Evolutionary conservation across 495 filamentous ascomycete genomes (phyloP).

Genomic region (Cetradonia linearis): DNA sequence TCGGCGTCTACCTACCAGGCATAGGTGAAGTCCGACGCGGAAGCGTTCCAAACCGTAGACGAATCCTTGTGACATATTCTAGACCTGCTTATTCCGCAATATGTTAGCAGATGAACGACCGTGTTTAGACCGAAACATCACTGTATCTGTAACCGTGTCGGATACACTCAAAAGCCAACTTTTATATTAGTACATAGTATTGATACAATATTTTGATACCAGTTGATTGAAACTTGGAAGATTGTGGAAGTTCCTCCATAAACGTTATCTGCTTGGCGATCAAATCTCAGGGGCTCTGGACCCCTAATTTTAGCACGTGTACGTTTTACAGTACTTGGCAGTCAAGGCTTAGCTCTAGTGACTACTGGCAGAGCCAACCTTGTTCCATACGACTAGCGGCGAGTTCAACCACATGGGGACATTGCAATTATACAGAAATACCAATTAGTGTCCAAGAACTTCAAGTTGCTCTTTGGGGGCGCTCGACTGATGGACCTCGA

Average conservation of each 20-base stretch:
- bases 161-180: neutral
- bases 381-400: neutral
- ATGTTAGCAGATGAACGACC: slow-evolving; percentile 5
- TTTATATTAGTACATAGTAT: neutral
- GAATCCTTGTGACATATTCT: neutral
- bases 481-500: slow-evolving; percentile 14
- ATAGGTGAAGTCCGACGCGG: slow-evolving; percentile 40
- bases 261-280: neutral
- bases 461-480: slow-evolving; percentile 8
- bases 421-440: neutral
- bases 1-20: slow-evolving; percentile 95
- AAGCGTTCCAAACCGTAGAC: neutral
- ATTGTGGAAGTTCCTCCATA: neutral
- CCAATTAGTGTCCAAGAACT: neutral
- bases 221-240: neutral
- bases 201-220: neutral
- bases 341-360: neutral
- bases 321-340: neutral
- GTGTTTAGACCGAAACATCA: neutral
- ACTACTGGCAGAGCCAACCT: neutral
- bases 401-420: neutral
- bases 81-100: slow-evolving; percentile 6
- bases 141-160: slow-evolving; percentile 11
- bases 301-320: slow-evolving; percentile 6
- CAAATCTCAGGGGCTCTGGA: neutral